Evolutionary conservation across 306 rosid genomes (phyloP), one percentile per base, ranked within the genome.

Genomic region (Acacia acuminata): DNA sequence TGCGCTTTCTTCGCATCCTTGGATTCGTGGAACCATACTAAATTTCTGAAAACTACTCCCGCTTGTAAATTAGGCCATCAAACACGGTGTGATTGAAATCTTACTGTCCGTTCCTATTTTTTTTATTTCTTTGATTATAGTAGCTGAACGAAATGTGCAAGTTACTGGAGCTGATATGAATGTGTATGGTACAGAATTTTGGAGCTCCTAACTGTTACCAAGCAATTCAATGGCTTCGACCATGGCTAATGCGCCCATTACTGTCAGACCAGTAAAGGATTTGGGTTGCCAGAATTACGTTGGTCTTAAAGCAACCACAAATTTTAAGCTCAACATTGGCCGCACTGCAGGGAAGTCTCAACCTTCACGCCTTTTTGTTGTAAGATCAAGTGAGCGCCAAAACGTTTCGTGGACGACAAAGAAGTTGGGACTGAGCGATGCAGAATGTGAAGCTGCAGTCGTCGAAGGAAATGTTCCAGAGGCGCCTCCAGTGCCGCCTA

Each of bases 401-500:
- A 84, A 86, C 24, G 90, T 71, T 14, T 81, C 78, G 12, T 89
- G 80, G 14, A 83, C 82, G 2, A 5, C 55, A 22, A 72, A 82
- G 80, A 90, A 89, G 83, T 42, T 87, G 30, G 87, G 91, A 22
- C 44, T 85, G 73, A 88, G 87, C 73, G 96, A 96, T 43, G 91
- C 92, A 0, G 93, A 96, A 19, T 93, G 94, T 30, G 98, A 96
- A 73, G 99, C 99, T n/a, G 92, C 94, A 20, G 91, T 93, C 5
- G 96, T 89, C 32, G 88, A 94, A 2, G 99, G 99, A 25, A 92
- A 88, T 8, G 82, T 86, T 0, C 99, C 97, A 0, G 88, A 83
- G n/a, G 93, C 98, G 3, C 99, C 98, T 58, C 94, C 98, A 0
- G 90, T 87, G 58, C 97, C 97, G n/a, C 94, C 91, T 5, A 96